Base-by-base conservation (phyloP, 345 rosid genomes). In the Clausena lansium region DNA sequence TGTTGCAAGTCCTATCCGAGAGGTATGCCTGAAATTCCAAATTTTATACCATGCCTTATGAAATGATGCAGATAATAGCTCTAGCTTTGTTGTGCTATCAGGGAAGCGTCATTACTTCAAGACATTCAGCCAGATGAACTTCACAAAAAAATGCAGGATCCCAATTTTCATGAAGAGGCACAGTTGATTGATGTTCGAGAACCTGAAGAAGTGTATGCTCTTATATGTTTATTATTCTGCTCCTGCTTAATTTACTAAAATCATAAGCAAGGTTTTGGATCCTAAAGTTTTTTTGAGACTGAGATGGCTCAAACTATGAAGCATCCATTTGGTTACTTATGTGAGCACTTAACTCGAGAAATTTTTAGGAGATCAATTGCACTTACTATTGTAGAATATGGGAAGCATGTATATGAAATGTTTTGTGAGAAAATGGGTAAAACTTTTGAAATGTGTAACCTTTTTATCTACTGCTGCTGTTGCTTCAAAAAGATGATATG, bases 161-260 rank as follows among this genome's bases (percentile, higher is more conserved):
- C 98, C 24, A 82, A 74, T 74, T 95, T 93, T 77, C 45, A 82
- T 73, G 92, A 91, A 71, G 94, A 88, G 78, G 90, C 91, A 80
- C 98, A 95, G 73, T 84, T 95, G 84, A 84, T 95, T 74, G 98
- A 95, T 84, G 98, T 95, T 74, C 88, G 97, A 81, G 98, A 95
- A 81, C 95, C 94, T 60, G 93, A 91, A 28, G 98, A 95, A 89
- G 90, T 93, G 98, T 93, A 91, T 78, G 92, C 67, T 83, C 74
- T 69, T 30, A 55, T 41, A 25, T 52, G 57, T 83, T n/a, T 68
- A 22, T 70, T 70, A 63, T 71, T 22, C 35, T 67, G 30, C 61
- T 20, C 67, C 7, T 73, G 38, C 80, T 33, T 38, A 24, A 10
- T 17, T 35, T 39, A 65, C 74, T 30, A 35, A 58, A 15, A 3